These are phyloP conservation scores for Alloteropsis semialata DNA, from an alignment of 176 grass and related monocot genomes.

Conservation along the genomic window DNA sequence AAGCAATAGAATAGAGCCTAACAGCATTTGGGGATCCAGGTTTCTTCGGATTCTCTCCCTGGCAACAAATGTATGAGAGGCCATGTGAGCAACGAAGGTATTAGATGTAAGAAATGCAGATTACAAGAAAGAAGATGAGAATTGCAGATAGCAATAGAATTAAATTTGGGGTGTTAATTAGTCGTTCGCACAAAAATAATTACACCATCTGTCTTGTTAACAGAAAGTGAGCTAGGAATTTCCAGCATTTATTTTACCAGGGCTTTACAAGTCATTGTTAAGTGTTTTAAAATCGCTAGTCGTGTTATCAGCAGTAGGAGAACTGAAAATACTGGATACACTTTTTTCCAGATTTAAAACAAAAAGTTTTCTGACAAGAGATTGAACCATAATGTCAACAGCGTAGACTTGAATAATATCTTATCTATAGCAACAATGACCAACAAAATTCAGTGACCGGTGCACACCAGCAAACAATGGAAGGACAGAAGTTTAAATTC, in stretches of 20 bases:
- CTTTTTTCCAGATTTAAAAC: background rate
- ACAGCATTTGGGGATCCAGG: slow-evolving; percentile 81
- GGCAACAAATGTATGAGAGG: background rate
- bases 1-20: slow-evolving; percentile 93
- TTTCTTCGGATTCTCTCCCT: slow-evolving; percentile 97
- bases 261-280: background rate
- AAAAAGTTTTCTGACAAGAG: background rate
- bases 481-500: background rate
- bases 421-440: background rate
- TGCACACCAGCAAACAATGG: background rate
- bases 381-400: background rate
- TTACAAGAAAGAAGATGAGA: background rate
- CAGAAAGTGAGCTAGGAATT: background rate
- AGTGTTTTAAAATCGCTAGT: background rate
- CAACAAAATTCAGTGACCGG: background rate
- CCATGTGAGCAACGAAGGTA: background rate
- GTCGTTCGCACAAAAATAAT: background rate
- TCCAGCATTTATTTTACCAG: background rate
- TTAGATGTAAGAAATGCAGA: background rate
- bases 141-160: background rate
- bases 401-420: background rate
- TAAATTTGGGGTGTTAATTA: background rate
- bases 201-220: background rate
- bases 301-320: background rate
- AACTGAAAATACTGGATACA: background rate